Conservation (phyloP, 352 stramenopile species). For the Thraustochytrium striatum region DNA sequence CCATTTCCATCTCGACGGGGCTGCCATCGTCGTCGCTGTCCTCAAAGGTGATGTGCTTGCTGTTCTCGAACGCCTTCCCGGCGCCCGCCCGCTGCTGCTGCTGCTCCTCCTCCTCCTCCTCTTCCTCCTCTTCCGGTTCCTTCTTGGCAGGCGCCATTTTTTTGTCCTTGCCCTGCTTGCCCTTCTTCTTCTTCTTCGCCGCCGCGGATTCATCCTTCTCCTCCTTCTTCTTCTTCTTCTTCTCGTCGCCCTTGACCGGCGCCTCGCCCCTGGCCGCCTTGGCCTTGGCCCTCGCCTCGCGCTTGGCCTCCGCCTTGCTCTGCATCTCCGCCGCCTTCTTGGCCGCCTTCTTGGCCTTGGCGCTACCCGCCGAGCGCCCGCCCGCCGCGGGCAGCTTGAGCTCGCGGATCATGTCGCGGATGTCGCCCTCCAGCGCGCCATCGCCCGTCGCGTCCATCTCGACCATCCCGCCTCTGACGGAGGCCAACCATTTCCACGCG, state of each 20-base stretch:
- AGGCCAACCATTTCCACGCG: no score
- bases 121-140: slow-evolving; percentile 12
- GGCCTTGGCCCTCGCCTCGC: background rate
- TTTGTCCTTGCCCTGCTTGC: background rate
- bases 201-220: background rate
- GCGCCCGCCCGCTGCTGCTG: background rate
- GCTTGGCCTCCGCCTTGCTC: no score
- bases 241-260: background rate
- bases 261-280: background rate
- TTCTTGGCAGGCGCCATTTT: no score
- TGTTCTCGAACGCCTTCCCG: background rate
- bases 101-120: slow-evolving; percentile 10
- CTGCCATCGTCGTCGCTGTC: background rate
- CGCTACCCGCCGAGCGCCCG: no score
- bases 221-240: background rate
- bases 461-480: no score
- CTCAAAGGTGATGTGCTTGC: background rate
- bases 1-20: background rate
- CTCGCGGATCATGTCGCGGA: slow-evolving; percentile 5
- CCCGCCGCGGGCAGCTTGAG: background rate
- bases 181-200: background rate
- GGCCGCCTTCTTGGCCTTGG: no score
- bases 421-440: background rate
- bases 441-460: no score
- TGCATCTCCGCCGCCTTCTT: no score